A percentile compares a stretch with the other conserved stretches of the same genome.
phyloP scores from a whole-genome alignment of 768 basidiomycete genomes.

The Suillus decipiens region DNA sequence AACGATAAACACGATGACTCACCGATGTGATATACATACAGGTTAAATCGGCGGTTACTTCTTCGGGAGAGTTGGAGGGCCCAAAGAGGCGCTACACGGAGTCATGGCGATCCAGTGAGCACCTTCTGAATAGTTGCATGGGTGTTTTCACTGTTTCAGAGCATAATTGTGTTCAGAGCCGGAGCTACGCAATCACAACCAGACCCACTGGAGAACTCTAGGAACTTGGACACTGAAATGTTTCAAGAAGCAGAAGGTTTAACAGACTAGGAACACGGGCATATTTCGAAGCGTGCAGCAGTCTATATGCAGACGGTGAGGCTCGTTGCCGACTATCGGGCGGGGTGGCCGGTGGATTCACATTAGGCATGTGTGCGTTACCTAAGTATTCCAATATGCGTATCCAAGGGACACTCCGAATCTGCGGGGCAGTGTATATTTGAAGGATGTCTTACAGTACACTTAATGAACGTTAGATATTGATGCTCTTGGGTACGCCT shows the following conservation, averaged over 20 bases:
- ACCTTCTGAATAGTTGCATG: neutral
- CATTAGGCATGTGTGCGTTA: too few relatives aligned
- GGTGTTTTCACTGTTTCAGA: neutral
- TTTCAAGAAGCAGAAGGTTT: neutral
- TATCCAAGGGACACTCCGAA: too few relatives aligned
- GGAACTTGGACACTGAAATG: neutral
- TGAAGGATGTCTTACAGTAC: too few relatives aligned
- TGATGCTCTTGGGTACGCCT: too few relatives aligned
- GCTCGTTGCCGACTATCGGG: neutral
- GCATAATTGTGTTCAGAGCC: neutral
- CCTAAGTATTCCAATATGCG: too few relatives aligned
- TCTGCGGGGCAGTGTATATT: neutral
- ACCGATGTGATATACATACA: neutral
- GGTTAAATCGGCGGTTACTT: neutral
- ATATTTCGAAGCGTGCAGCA: too few relatives aligned
- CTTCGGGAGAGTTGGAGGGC: too few relatives aligned
- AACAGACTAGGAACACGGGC: neutral
- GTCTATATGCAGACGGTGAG: neutral
- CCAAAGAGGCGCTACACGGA: too few relatives aligned
- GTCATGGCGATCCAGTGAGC: neutral
- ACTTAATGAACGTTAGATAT: neutral
- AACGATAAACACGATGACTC: neutral
- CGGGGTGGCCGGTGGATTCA: neutral
- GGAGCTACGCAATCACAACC: neutral
- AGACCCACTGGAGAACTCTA: neutral